Percentiles rank a stretch among this genome's conserved stretches.
phyloP scores from a whole-genome alignment of 768 basidiomycete species.

The Lactarius psammicola region DNA sequence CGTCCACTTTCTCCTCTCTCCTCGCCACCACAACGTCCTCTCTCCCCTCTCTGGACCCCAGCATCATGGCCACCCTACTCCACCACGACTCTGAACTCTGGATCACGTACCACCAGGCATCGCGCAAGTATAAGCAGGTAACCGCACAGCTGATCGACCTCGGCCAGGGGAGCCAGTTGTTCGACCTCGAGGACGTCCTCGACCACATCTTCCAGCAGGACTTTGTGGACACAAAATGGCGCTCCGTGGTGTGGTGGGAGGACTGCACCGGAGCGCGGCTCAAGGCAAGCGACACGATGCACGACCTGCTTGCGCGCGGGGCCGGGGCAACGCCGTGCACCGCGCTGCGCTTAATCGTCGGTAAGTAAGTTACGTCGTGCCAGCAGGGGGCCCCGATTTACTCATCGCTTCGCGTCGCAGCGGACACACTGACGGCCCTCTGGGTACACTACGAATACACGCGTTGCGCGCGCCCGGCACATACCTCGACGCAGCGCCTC shows the following conservation, averaged over 20 bases:
- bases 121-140: slow-evolving; percentile 41
- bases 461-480: slow-evolving; percentile 34
- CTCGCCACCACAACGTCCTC: slow-evolving; percentile 5
- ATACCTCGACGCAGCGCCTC: slow-evolving; percentile 43
- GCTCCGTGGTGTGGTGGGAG: slow-evolving; percentile 48
- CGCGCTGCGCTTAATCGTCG: slow-evolving; percentile 48
- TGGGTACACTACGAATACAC: slow-evolving; percentile 48
- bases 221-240: slow-evolving; percentile 45
- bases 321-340: slow-evolving; percentile 44
- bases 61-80: not conserved
- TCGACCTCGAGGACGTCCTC: slow-evolving; percentile 49
- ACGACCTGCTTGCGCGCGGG: slow-evolving; percentile 40
- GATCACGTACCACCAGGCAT: slow-evolving; percentile 49
- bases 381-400: not conserved
- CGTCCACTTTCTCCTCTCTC: not conserved
- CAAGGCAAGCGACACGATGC: slow-evolving; percentile 38
- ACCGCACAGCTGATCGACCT: slow-evolving; percentile 51
- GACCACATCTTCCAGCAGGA: slow-evolving; percentile 47
- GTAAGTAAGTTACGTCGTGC: slow-evolving; percentile 35
- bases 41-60: slow-evolving; percentile 3
- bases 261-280: slow-evolving; percentile 40
- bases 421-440: slow-evolving; percentile 41
- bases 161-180: slow-evolving; percentile 41
- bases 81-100: slow-evolving; percentile 40
- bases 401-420: slow-evolving; percentile 32